phyloP scores from a whole-genome alignment of 1,284 basidiomycete genomes.

The Veloporphyrellus conicus region DNA sequence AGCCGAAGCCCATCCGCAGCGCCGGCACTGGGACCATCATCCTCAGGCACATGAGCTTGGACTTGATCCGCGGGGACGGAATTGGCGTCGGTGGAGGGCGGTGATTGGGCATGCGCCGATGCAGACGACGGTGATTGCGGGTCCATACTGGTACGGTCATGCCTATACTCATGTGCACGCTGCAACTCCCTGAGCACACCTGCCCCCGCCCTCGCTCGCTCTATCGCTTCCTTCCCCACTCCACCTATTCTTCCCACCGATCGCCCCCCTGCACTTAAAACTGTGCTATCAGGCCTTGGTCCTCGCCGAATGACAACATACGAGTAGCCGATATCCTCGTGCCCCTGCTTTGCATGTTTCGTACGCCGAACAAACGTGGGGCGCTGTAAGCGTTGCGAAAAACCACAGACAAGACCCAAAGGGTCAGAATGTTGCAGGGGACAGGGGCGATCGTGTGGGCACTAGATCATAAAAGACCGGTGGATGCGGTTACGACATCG shows the following conservation, averaged over 20 bases:
- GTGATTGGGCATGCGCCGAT: conserved; percentile 15
- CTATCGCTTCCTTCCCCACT: conserved; percentile 44
- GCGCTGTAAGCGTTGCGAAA: conserved; percentile 82
- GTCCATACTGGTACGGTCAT: conserved; percentile 18
- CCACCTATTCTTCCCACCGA: conserved; percentile 63
- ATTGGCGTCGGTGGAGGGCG: conserved; percentile 17
- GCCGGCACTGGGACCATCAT: conserved; percentile 29
- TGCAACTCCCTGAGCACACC: conserved; percentile 24
- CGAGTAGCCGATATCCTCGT: conserved; percentile 85
- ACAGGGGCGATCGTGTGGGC: conserved; percentile 88
- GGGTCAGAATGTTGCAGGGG: conserved; percentile 60
- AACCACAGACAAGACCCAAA: conserved; percentile 65
- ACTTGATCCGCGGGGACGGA: conserved; percentile 32
- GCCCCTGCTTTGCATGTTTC: conserved; percentile 78
- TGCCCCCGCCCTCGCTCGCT: conserved; percentile 24
- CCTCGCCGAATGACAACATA: conserved; percentile 90
- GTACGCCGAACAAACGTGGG: conserved; percentile 83
- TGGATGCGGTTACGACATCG: conserved; percentile 5
- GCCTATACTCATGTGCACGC: conserved; percentile 16
- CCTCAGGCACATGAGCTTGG: conserved; percentile 46
- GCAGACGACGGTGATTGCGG: conserved; percentile 27
- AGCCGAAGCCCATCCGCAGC: conserved; percentile 15
- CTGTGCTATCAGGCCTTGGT: conserved; percentile 47
- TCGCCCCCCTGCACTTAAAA: conserved; percentile 23
- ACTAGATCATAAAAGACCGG: conserved; percentile 45